These are phyloP conservation scores for Parachaetomium inaequale DNA, from an alignment of 495 filamentous ascomycete species.

Conservation along the genomic window DNA sequence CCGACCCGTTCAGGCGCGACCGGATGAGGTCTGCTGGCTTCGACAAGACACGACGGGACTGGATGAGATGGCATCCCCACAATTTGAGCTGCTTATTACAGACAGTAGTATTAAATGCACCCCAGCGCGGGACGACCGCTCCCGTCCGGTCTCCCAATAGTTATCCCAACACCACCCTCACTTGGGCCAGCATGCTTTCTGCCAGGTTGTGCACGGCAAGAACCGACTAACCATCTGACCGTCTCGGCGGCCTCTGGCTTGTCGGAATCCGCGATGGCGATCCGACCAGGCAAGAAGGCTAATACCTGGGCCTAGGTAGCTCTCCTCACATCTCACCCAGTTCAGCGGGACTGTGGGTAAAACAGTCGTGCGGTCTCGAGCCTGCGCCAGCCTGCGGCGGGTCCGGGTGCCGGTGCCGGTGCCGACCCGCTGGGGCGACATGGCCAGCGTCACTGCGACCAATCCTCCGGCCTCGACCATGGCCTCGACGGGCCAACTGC, in stretches of 20 bases:
- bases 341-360: slow-evolving; percentile 21
- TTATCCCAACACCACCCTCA: neutral
- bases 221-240: neutral
- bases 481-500: neutral
- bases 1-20: neutral
- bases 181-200: neutral
- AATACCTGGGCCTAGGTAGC: neutral
- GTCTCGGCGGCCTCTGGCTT: slow-evolving; percentile 14
- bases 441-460: slow-evolving; percentile 6
- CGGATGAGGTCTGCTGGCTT: neutral
- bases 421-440: slow-evolving; percentile 20
- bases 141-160: neutral
- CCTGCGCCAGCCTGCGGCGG: neutral
- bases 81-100: slow-evolving; percentile 2
- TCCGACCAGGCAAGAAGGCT: slow-evolving; percentile 21
- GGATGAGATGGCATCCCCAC: neutral
- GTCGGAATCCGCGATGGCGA: slow-evolving; percentile 20
- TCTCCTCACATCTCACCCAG: slow-evolving; percentile 7
- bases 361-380: slow-evolving; percentile 24
- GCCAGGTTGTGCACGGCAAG: slow-evolving; percentile 10
- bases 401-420: slow-evolving; percentile 17
- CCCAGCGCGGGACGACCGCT: slow-evolving; percentile 5
- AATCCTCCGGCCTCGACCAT: neutral
- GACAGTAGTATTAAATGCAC: neutral
- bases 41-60: slow-evolving; percentile 2